Percentiles rank a stretch among this genome's conserved stretches.
phyloP scores from a whole-genome alignment of 2,329 filamentous ascomycete species.

The Blumeriella jaapii region DNA sequence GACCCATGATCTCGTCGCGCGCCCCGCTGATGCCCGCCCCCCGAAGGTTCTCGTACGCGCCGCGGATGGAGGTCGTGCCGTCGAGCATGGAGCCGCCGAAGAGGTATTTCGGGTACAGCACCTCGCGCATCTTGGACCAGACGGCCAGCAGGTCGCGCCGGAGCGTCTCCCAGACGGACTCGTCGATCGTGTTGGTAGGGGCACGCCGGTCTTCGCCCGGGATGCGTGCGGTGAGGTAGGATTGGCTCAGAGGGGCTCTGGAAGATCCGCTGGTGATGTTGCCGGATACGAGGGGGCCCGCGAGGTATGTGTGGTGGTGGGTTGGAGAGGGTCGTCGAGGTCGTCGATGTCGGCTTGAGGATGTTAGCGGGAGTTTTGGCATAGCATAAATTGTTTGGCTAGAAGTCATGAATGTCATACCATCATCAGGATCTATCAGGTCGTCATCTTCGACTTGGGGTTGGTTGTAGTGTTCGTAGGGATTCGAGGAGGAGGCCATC shows the following conservation, averaged over 20 bases:
- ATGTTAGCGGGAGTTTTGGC: slow-evolving; percentile 10
- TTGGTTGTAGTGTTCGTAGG: slow-evolving; percentile 48
- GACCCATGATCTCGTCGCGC: slow-evolving; percentile 48
- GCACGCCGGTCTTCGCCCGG: slow-evolving; percentile 87
- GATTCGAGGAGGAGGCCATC: slow-evolving; percentile 31
- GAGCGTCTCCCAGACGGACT: slow-evolving; percentile 94
- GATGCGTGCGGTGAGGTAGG: slow-evolving; percentile 79
- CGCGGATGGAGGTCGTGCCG: slow-evolving; percentile 40
- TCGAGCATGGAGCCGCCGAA: slow-evolving; percentile 60
- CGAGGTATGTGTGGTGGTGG: slow-evolving; percentile 50
- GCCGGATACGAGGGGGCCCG: slow-evolving; percentile 62
- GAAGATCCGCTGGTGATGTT: slow-evolving; percentile 53
- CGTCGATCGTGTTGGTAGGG: slow-evolving; percentile 87
- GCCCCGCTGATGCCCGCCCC: slow-evolving; percentile 47
- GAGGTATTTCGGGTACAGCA: slow-evolving; percentile 90
- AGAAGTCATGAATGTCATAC: slow-evolving; percentile 33
- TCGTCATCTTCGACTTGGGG: slow-evolving; percentile 54
- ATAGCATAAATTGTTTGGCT: slow-evolving; percentile 2
- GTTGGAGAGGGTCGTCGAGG: slow-evolving; percentile 88
- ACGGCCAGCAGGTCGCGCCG: slow-evolving; percentile 83
- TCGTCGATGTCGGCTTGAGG: slow-evolving; percentile 44
- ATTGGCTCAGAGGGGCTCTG: slow-evolving; percentile 54
- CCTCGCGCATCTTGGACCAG: slow-evolving; percentile 97
- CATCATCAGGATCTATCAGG: slow-evolving; percentile 69
- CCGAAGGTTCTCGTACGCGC: slow-evolving; percentile 50